Base-by-base conservation (phyloP, 2,329 filamentous ascomycete genomes). In the Coniochaeta ligniaria region DNA sequence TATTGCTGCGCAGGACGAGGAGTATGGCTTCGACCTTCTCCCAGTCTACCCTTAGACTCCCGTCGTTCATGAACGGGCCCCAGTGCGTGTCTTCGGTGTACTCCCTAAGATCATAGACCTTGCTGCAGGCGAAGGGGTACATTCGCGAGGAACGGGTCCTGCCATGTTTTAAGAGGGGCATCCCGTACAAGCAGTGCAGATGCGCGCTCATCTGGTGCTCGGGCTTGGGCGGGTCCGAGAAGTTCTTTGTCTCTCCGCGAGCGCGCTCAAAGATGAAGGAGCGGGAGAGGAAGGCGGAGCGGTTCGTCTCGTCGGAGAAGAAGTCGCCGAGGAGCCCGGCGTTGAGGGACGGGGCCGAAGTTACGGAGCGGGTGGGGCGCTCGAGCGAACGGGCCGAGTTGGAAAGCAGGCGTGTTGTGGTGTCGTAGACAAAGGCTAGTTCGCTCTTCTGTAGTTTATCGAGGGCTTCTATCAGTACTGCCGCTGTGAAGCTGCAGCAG, bases 1-100 rank as follows among this genome's bases (percentile, higher is more conserved):
- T 77, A 68, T 91, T 92, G 68, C 82, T 79, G 3, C 82, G 82
- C 3, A 93, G 72, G 2, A 88, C 84, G 3, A 92, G 76, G 78
- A 92, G 83, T 59, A 92, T 83, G 9, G 88, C 86, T 72, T 93
- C 90, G 12, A 92, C 75, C 74, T 90, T 91, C 72, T 93, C 89
- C 90, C 90, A 94, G 72, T 94, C 89, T 0, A 91, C 86, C 6
- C 74, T 72, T 59, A 79, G 80, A 2, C 77, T 80, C 1, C 81
- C 83, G 67, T 92, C 89, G 57, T 83, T 76, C 67, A 81, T 75
- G 67, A 91, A 93, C 0, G 90, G 90, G 0, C 90, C 90, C 89
- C 90, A 93, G 38, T 78, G 71, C 1, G 82, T 87, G 28, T 73
- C 70, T 1, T 75, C 70, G 0, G 83, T 88, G 71, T 91, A 90